Percentiles rank a stretch among this genome's conserved stretches.
phyloP scores from a whole-genome alignment of 139 green algal species.

The Micromonas pusilla region DNA sequence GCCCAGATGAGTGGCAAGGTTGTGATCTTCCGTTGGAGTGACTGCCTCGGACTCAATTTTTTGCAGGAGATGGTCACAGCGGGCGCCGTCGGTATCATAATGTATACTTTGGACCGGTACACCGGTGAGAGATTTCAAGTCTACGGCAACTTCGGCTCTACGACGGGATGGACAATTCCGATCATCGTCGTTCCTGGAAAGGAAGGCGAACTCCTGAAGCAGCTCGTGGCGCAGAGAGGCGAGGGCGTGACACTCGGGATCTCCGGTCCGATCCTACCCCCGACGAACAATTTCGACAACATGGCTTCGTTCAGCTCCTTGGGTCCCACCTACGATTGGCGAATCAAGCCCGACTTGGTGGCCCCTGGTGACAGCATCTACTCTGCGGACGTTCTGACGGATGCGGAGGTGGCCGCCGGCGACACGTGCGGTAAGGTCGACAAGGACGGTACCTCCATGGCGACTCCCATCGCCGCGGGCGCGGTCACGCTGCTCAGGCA shows the following conservation, averaged over 20 bases:
- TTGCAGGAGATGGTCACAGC: neutral
- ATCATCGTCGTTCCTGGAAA: neutral
- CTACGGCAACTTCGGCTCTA: neutral
- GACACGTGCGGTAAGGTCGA: slow-evolving; percentile 1
- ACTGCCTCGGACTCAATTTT: neutral
- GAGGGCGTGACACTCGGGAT: neutral
- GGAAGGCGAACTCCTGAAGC: neutral
- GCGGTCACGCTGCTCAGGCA: slow-evolving; percentile 44
- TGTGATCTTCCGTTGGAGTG: neutral
- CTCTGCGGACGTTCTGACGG: neutral
- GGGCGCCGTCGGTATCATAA: neutral
- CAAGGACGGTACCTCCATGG: slow-evolving; percentile 80
- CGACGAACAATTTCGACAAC: slow-evolving; percentile 20
- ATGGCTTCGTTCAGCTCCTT: slow-evolving; percentile 40
- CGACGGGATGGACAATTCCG: neutral
- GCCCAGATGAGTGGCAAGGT: neutral
- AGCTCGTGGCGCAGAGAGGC: neutral
- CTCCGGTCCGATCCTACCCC: neutral
- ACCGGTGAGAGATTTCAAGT: neutral
- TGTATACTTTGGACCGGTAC: neutral
- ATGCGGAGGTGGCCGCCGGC: neutral
- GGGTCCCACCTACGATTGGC: slow-evolving; percentile 42
- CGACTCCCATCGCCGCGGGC: slow-evolving; percentile 63
- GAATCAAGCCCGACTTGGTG: slow-evolving; percentile 49
- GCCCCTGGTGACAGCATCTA: slow-evolving; percentile 32